phyloP scores from a whole-genome alignment of 768 basidiomycete species.

The Hericium rajendrae region DNA sequence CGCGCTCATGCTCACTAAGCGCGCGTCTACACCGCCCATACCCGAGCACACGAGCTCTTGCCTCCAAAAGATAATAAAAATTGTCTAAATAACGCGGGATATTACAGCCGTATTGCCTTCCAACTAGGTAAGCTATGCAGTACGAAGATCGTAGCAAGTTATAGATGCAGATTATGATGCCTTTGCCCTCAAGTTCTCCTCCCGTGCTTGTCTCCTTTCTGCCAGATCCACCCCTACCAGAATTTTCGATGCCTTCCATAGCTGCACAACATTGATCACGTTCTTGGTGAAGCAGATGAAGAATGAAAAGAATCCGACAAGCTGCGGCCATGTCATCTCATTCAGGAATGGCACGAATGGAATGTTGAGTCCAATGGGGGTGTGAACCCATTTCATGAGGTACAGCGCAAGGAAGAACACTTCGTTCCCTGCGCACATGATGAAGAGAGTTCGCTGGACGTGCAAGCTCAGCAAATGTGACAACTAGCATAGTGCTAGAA shows the following conservation, averaged over 20 bases:
- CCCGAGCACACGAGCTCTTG: neutral
- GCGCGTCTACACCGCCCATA: neutral
- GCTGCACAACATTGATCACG: constrained; percentile 88
- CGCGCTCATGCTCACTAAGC: neutral
- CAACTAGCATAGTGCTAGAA: constrained; percentile 8
- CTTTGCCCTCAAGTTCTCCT: constrained; percentile 22
- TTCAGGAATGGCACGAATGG: constrained; percentile 25
- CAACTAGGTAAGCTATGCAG: constrained; percentile 3
- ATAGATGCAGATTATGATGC: neutral
- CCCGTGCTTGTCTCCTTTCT: constrained; percentile 62
- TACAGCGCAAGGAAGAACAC: constrained; percentile 93
- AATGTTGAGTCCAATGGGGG: constrained; percentile 40
- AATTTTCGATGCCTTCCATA: constrained; percentile 96
- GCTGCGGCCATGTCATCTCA: constrained; percentile 64
- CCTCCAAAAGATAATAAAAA: neutral
- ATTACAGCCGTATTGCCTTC: neutral
- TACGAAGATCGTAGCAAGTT: neutral
- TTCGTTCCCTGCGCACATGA: constrained; percentile 93
- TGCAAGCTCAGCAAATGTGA: neutral
- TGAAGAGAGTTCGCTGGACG: constrained; percentile 70
- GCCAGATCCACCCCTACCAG: constrained; percentile 89
- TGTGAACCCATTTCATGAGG: constrained; percentile 76
- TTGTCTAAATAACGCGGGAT: neutral
- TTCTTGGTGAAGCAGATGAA: constrained; percentile 79
- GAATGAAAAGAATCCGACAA: constrained; percentile 50